Conservation (phyloP, 1,284 basidiomycete genomes). For the Mycosarcoma maydis region DNA sequence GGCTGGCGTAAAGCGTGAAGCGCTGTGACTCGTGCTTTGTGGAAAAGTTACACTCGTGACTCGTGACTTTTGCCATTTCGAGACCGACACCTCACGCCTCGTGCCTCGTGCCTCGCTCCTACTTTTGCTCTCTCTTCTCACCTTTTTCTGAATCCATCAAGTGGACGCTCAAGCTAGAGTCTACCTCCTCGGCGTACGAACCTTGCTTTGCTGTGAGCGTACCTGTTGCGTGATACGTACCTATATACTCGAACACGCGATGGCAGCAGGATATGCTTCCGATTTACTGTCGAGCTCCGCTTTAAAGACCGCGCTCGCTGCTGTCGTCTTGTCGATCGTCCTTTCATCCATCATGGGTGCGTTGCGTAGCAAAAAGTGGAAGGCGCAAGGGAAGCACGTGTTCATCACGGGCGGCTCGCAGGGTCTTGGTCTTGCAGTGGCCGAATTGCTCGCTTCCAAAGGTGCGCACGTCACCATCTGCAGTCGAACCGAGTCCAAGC, state of each 20-base stretch:
- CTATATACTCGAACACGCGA: constrained; percentile 1
- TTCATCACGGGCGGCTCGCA: constrained; percentile 81
- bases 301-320: constrained; percentile 10
- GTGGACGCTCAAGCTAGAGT: constrained; percentile 6
- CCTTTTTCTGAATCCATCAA: not conserved
- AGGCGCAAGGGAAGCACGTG: constrained; percentile 44
- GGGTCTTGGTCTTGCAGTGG: constrained; percentile 80
- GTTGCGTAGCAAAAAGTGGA: constrained; percentile 28
- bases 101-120: not conserved
- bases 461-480: constrained; percentile 86
- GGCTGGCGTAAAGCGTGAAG: too few species aligned
- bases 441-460: constrained; percentile 74
- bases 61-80: not conserved
- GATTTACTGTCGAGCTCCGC: constrained; percentile 4
- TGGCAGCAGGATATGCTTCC: constrained; percentile 2
- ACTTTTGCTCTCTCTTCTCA: not conserved
- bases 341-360: constrained; percentile 36
- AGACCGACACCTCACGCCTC: constrained; percentile 17
- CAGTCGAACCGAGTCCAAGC: constrained; percentile 75
- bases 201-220: too few species aligned
- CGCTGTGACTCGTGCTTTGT: too few species aligned
- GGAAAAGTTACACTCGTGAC: constrained; percentile 29
- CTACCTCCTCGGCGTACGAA: not conserved
- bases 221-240: not conserved
- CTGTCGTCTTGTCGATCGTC: constrained; percentile 14